A percentile compares a stretch with the other conserved stretches of the same genome.
phyloP scores from a whole-genome alignment of 306 rosid species.

The Cajanus cajan region DNA sequence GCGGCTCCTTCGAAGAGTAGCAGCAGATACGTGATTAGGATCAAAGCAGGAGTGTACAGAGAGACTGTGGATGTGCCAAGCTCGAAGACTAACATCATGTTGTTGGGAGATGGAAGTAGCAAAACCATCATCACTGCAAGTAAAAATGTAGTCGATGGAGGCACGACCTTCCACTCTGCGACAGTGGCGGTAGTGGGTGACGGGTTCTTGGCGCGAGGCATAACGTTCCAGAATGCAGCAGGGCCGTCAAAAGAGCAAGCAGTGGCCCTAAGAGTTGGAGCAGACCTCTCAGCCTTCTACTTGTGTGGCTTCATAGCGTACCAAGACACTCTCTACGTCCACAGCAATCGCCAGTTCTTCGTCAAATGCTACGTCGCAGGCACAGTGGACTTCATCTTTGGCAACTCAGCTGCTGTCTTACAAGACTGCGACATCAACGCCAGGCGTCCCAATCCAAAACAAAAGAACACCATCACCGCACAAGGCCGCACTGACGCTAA shows the following conservation, averaged over 20 bases:
- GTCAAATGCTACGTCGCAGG: conserved; percentile 48
- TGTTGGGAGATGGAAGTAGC: conserved; percentile 62
- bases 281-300: conserved; percentile 71
- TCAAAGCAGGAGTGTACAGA: conserved; percentile 68
- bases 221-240: conserved; percentile 69
- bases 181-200: conserved; percentile 75
- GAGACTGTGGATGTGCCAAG: conserved; percentile 68
- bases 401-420: conserved; percentile 65
- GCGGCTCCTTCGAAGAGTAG: conserved; percentile 59
- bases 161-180: conserved; percentile 77
- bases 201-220: conserved; percentile 54
- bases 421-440: conserved; percentile 72
- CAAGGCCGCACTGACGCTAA: conserved; percentile 74
- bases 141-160: conserved; percentile 67
- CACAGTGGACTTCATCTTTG: conserved; percentile 79
- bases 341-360: conserved; percentile 73
- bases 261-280: conserved; percentile 69
- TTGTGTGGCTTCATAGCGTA: conserved; percentile 52
- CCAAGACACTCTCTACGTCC: conserved; percentile 86
- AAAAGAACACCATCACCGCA: conserved; percentile 77
- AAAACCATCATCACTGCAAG: conserved; percentile 68
- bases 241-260: conserved; percentile 83
- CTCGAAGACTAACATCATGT: conserved; percentile 67
- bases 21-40: conserved; percentile 53
- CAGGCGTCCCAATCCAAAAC: conserved; percentile 58